Evolutionary conservation across 805 yeast species (phyloP).

Genomic region (Candida loeiensis): DNA sequence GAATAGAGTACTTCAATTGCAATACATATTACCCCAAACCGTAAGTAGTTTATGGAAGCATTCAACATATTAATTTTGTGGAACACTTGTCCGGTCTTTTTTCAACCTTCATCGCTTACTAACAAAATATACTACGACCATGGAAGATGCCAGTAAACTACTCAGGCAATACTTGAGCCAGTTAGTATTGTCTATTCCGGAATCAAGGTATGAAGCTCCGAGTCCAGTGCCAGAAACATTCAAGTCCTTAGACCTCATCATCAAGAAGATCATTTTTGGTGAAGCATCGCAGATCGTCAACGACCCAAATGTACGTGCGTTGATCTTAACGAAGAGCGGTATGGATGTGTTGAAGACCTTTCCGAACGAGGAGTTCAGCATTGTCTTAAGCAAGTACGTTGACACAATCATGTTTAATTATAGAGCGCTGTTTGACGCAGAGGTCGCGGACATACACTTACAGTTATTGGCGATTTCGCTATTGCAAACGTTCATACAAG

Average conservation of each 20-base stretch:
- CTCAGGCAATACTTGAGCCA: slow-evolving; percentile 17
- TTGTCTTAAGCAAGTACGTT: slow-evolving; percentile 17
- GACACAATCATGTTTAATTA: slow-evolving; percentile 13
- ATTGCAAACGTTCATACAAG: slow-evolving; percentile 67
- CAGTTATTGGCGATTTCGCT: slow-evolving; percentile 54
- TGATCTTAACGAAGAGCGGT: slow-evolving; percentile 16
- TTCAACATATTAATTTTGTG: too few species aligned
- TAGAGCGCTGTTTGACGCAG: slow-evolving; percentile 10
- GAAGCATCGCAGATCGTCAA: slow-evolving; percentile 21
- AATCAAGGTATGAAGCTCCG: slow-evolving; percentile 13
- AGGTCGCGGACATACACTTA: slow-evolving; percentile 18
- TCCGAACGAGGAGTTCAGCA: slow-evolving; percentile 20
- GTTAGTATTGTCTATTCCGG: slow-evolving; percentile 18
- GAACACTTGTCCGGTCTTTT: background rate
- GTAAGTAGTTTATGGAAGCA: too few species aligned
- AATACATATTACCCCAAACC: background rate
- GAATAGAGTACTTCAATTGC: background rate
- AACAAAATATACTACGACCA: background rate
- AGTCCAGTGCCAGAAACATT: slow-evolving; percentile 7
- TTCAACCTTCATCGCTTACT: background rate
- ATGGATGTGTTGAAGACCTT: slow-evolving; percentile 16
- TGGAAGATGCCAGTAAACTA: background rate
- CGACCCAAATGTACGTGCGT: slow-evolving; percentile 17
- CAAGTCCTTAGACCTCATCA: slow-evolving; percentile 13
- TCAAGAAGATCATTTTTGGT: slow-evolving; percentile 22